A percentile compares a stretch with the other conserved stretches of the same genome.
Evolutionary conservation across 169 alveolate genomes (phyloP).

Genomic region (Cryptosporidium ubiquitum): DNA sequence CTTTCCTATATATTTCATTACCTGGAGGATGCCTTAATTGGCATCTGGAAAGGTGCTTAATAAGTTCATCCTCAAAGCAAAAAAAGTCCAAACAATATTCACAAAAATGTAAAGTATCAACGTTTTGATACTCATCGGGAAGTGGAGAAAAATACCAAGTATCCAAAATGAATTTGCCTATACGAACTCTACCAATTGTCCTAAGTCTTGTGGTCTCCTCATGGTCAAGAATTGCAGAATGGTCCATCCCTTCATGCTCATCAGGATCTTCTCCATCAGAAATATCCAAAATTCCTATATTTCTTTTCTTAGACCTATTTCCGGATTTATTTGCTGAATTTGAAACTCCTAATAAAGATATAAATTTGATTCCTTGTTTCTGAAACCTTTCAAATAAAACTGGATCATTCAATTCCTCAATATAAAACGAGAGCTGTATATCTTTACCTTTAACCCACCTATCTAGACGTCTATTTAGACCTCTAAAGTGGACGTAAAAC

Average conservation of each 20-base stretch:
- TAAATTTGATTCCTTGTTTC: constrained; percentile 79
- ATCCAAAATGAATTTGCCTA: constrained; percentile 92
- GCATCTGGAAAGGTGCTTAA: constrained; percentile 89
- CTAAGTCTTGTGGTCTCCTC: constrained; percentile 95
- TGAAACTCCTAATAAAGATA: constrained; percentile 44
- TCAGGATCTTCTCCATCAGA: constrained; percentile 75
- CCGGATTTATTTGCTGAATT: constrained; percentile 18
- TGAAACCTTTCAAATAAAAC: constrained; percentile 81
- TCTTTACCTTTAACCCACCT: constrained; percentile 87
- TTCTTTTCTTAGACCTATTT: constrained; percentile 20
- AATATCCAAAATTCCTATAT: constrained; percentile 33
- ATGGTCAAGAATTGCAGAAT: constrained; percentile 90
- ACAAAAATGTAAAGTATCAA: constrained; percentile 92
- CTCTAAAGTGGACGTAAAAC: constrained; percentile 89
- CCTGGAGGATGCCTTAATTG: constrained; percentile 98
- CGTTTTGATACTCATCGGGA: constrained; percentile 94
- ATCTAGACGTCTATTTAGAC: constrained; percentile 88
- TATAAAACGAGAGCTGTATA: constrained; percentile 70
- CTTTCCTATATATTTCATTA: constrained; percentile 96
- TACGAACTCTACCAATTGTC: constrained; percentile 91
- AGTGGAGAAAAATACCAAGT: constrained; percentile 99
- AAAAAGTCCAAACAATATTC: constrained; percentile 94
- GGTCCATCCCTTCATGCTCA: constrained; percentile 91
- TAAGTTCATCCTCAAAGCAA: constrained; percentile 85
- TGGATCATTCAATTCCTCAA: constrained; percentile 60